Base-by-base conservation (phyloP, 2,329 filamentous ascomycete genomes). In the Amauroascus niger region DNA sequence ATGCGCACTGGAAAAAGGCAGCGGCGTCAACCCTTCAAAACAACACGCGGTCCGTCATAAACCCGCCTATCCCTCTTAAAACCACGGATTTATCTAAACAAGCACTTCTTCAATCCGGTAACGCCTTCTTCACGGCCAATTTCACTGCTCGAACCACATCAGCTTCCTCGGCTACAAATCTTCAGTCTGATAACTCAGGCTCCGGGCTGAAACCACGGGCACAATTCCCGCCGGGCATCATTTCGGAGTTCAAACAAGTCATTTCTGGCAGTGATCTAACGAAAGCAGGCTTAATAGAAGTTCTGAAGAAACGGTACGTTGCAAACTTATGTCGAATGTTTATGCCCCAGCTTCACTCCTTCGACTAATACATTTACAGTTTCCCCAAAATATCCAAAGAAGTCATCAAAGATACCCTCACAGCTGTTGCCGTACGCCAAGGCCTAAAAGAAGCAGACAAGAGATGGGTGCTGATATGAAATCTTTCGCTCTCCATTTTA, bases 261-360 rank as follows among this genome's bases (percentile, higher is more conserved):
- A 76, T 94, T n/a, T 70, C 82, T 48, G 85, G 82, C 16, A 85
- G 80, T 58, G 79, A 86, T 69, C 73, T 88, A 47, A 86, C 81
- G 37, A 93, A 93, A 69, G 69, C 82, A 1, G 87, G 86, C 6
- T 71, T 93, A 60, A 76, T 88, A 7, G 87, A 91, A 67, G 76
- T 85, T 4, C 68, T 94, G 56, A 87, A 88, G 68, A 83, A 85
- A 64, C 77, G 81, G 73, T 80, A 68, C 56, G 73, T 62, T n/a
- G n/a, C 37, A 40, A 18, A 7, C 6, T 4, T 24, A 13, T 26
- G 30, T 16, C 41, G 5, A 22, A 11, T 18, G 39, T 51, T 32
- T 11, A 32, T 32, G 28, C 28, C 11, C 28, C 26, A 53, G 39
- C 45, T 40, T 24, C 24, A n/a, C 14, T 20, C 13, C 35, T 26